Conservation (phyloP, 192 early-diverging fungal genomes). For the Coemansia aciculifera region DNA sequence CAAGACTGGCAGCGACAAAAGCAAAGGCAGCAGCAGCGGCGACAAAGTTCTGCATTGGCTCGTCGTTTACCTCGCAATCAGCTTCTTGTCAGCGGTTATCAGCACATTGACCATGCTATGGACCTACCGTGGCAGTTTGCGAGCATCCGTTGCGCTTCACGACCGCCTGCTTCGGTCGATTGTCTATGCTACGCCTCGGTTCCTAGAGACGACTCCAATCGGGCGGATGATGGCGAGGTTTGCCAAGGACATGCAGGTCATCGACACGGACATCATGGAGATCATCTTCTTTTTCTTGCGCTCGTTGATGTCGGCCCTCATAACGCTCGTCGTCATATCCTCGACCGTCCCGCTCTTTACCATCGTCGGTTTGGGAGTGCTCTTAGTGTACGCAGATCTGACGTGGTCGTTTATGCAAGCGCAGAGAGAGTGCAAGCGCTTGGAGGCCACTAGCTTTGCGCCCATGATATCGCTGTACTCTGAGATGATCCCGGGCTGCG, state of each 20-base stretch:
- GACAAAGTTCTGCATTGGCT: slow-evolving; percentile 1
- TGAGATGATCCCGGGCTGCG: slow-evolving; percentile 70
- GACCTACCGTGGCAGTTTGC: slow-evolving; percentile 24
- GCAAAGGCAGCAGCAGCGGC: slow-evolving; percentile 11
- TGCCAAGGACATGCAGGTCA: slow-evolving; percentile 74
- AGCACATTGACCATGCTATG: slow-evolving; percentile 18
- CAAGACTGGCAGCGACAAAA: slow-evolving; percentile 27
- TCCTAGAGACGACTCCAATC: slow-evolving; percentile 82
- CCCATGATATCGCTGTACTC: slow-evolving; percentile 76
- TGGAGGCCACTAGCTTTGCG: slow-evolving; percentile 67
- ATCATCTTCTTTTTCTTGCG: slow-evolving; percentile 57
- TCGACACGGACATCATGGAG: slow-evolving; percentile 70
- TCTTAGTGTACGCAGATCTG: slow-evolving; percentile 61
- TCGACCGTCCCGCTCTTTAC: slow-evolving; percentile 71
- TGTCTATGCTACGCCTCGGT: slow-evolving; percentile 71
- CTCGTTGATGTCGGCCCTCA: slow-evolving; percentile 54
- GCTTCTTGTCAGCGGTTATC: slow-evolving; percentile 13
- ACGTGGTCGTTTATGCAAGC: slow-evolving; percentile 67
- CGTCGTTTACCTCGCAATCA: slow-evolving; percentile 20
- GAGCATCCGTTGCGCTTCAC: slow-evolving; percentile 59
- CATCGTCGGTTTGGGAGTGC: slow-evolving; percentile 61
- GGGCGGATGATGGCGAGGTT: slow-evolving; percentile 82
- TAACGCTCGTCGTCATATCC: slow-evolving; percentile 61
- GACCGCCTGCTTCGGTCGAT: slow-evolving; percentile 59
- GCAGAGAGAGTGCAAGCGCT: slow-evolving; percentile 80